These are phyloP conservation scores for Penicillium sp. DNA, from an alignment of 2,329 filamentous ascomycete genomes.

Conservation along the genomic window DNA sequence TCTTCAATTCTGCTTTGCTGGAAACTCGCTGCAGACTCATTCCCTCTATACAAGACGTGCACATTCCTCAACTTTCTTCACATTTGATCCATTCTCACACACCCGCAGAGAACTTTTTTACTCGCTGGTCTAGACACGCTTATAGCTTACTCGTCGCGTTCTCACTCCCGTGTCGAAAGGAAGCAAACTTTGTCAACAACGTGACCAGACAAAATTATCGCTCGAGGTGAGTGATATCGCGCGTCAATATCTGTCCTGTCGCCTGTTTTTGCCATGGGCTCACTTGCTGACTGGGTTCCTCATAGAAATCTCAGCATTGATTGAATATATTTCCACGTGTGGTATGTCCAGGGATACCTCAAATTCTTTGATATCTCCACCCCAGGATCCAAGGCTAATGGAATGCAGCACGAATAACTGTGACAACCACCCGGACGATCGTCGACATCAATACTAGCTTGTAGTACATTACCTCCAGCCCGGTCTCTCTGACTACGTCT, in stretches of 20 bases:
- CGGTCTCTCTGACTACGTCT: slow-evolving; percentile 21
- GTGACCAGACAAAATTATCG: background rate
- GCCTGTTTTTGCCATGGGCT: background rate
- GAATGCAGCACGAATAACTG: slow-evolving; percentile 34
- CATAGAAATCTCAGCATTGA: slow-evolving; percentile 21
- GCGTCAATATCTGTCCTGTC: background rate
- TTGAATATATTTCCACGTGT: slow-evolving; percentile 29
- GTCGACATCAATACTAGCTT: background rate
- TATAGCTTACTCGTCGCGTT: slow-evolving; percentile 14
- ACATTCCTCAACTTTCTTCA: slow-evolving; percentile 13
- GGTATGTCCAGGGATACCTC: slow-evolving; percentile 30
- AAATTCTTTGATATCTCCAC: slow-evolving; percentile 29
- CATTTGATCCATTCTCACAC: slow-evolving; percentile 11
- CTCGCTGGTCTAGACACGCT: slow-evolving; percentile 6
- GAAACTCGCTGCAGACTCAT: slow-evolving; percentile 7
- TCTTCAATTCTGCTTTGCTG: slow-evolving; percentile 23
- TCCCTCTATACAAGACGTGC: slow-evolving; percentile 6
- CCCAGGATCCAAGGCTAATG: slow-evolving; percentile 24
- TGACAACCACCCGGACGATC: slow-evolving; percentile 26
- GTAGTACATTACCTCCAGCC: slow-evolving; percentile 13
- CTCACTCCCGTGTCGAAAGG: background rate
- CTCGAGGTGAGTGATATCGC: background rate
- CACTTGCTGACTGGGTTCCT: slow-evolving; percentile 14
- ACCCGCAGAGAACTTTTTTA: background rate
- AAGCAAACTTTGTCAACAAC: slow-evolving; percentile 9